Percentiles rank a stretch among this genome's conserved stretches.
Evolutionary conservation across 441 rosid genomes (phyloP).

Genomic region (Populus hybrid): DNA sequence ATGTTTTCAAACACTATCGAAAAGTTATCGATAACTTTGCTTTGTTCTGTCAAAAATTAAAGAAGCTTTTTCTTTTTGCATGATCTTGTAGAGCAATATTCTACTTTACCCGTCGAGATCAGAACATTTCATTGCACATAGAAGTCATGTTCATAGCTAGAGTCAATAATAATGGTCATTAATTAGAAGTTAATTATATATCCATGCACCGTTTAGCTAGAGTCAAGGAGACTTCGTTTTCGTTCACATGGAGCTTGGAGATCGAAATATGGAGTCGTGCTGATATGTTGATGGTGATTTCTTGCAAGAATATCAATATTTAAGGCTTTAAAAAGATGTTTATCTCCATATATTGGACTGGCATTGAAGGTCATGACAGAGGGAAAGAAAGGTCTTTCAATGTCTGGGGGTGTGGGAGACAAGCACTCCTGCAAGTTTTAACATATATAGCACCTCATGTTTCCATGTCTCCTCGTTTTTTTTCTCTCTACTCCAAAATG

Average conservation of each 20-base stretch:
- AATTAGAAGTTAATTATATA: too few relatives aligned
- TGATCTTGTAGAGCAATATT: background rate
- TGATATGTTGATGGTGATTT: too few relatives aligned
- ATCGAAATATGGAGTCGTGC: too few relatives aligned
- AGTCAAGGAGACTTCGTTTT: conserved; percentile 7
- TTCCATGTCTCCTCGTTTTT: background rate
- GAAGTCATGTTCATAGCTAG: too few relatives aligned
- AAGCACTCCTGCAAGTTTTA: background rate
- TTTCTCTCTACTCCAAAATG: background rate
- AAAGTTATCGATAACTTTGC: background rate
- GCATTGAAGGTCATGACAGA: too few relatives aligned
- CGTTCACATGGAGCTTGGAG: conserved; percentile 8
- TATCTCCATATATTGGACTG: too few relatives aligned
- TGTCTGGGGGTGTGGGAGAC: background rate
- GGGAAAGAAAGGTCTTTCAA: too few relatives aligned
- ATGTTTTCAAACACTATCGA: accelerated
- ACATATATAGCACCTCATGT: background rate
- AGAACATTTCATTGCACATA: too few relatives aligned
- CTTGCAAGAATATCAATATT: too few relatives aligned
- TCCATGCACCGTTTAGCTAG: background rate
- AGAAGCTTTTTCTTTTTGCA: conserved; percentile 1
- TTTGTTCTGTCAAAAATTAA: background rate
- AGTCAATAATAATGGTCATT: too few relatives aligned
- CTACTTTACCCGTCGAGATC: background rate
- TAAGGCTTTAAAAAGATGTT: too few relatives aligned